These are phyloP conservation scores for Colletotrichum trifolii DNA, from an alignment of 2,329 filamentous ascomycete species.

Conservation along the genomic window DNA sequence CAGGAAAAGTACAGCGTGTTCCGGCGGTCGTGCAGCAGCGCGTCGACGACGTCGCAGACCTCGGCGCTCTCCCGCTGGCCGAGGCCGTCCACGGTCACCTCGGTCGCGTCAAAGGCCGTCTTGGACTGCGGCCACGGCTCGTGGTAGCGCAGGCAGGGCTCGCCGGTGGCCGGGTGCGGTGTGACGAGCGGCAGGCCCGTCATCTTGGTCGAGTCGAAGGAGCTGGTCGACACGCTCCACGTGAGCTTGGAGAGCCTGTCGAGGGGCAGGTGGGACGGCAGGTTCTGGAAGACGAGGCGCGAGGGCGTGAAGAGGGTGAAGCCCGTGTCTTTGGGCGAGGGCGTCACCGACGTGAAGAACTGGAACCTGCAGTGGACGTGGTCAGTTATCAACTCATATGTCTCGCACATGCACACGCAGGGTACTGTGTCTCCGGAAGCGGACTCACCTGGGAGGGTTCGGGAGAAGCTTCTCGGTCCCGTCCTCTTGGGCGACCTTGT, in stretches of 20 bases:
- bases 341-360: conserved; percentile 59
- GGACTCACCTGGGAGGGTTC: conserved; percentile 54
- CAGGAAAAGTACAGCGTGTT: conserved; percentile 62
- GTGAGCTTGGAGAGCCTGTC: conserved; percentile 53
- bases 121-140: conserved; percentile 64
- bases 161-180: conserved; percentile 56
- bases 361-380: conserved; percentile 54
- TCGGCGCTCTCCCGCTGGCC: conserved; percentile 44
- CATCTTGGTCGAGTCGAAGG: conserved; percentile 58
- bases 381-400: conserved; percentile 12
- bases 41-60: conserved; percentile 53
- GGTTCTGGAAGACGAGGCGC: conserved; percentile 58
- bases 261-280: conserved; percentile 50
- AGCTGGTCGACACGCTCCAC: conserved; percentile 60
- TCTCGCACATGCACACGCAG: no score
- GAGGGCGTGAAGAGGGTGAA: conserved; percentile 66
- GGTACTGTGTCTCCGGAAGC: not conserved
- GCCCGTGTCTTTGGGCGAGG: conserved; percentile 61
- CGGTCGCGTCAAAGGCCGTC: conserved; percentile 60
- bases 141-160: conserved; percentile 64
- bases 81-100: conserved; percentile 54
- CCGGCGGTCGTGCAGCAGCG: conserved; percentile 59
- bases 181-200: conserved; percentile 56
- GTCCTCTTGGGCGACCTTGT: conserved; percentile 50
- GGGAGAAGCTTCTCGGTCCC: conserved; percentile 55